Evolutionary conservation across 345 rosid species (phyloP), one percentile per base, ranked within the genome.

Genomic region (Hypericum androsaemum): DNA sequence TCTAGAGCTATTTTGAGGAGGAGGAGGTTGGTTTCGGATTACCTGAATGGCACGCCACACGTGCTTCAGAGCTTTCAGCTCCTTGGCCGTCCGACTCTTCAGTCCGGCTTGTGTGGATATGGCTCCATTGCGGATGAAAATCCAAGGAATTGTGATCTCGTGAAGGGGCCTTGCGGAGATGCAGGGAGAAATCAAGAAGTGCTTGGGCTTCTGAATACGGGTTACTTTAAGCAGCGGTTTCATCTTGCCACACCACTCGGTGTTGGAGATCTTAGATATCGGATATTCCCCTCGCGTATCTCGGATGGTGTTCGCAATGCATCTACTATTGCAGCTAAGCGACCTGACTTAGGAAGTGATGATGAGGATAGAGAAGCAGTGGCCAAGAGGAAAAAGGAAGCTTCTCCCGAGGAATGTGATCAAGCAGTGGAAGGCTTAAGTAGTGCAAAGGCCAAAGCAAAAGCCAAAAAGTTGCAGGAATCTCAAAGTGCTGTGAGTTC

Each of bases 381-480:
- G 51, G 62, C 72, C 41, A 73, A 45, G 50, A 74, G 44, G 66
- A 79, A 63, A 64, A 86, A 89, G 70, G 85, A 86, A 74, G 88
- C 97, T 65, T 86, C 94, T 8, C 87, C 97, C 0, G 94, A 86
- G 74, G 94, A 89, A 43, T 89, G 97, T 67, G 97, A 89, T 77
- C 84, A 84, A 73, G 97, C 97, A 12, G 87, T 89, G 54, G 96
- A 86, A 79, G 96, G 82, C 37, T 60, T 89, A 60, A 86, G 77
- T 64, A 65, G 82, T 49, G 94, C 63, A 39, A 86, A 86, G 74
- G 97, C 95, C 12, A 89, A 84, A 70, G 97, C 89, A 17, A 86
- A 89, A 65, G 94, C 83, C 55, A 79, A 79, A 50, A 78, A 86
- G 69, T 63, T 77, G 56, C 86, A 77, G 60, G 90, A 86, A 53